Conservation (phyloP, 345 rosid genomes). For the Populus tremula region DNA sequence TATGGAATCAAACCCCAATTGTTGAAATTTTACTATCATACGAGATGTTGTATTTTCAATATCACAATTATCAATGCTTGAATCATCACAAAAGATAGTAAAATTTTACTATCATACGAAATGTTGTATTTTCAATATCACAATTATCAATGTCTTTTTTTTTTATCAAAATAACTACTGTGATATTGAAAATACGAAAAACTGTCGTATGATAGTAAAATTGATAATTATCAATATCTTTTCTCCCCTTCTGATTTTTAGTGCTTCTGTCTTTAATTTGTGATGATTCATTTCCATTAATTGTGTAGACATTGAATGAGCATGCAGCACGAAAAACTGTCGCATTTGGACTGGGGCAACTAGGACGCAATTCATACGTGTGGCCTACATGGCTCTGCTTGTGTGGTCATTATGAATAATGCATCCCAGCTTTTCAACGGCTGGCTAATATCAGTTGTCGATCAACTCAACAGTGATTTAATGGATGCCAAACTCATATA, state of each 20-base stretch:
- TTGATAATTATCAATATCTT: no score
- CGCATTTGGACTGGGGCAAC: neutral
- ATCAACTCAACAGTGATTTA: neutral
- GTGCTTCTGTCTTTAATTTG: no score
- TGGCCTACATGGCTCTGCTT: neutral
- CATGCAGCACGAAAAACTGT: neutral
- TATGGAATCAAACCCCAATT: neutral
- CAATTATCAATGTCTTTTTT: no score
- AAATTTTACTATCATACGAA: no score
- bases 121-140: no score
- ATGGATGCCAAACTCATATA: neutral
- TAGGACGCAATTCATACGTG: neutral
- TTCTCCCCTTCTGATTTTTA: neutral
- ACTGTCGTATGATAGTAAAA: no score
- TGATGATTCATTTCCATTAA: no score
- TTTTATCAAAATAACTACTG: no score
- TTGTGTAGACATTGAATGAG: neutral
- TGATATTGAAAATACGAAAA: no score
- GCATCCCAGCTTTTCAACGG: constrained; percentile 3
- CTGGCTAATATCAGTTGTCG: neutral
- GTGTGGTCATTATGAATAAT: neutral
- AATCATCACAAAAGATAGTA: no score
- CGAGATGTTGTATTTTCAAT: neutral
- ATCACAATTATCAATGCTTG: neutral
- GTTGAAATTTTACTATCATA: neutral